phyloP scores from a whole-genome alignment of 2,329 filamentous ascomycete genomes.

The Phaeosphaeria sp. region DNA sequence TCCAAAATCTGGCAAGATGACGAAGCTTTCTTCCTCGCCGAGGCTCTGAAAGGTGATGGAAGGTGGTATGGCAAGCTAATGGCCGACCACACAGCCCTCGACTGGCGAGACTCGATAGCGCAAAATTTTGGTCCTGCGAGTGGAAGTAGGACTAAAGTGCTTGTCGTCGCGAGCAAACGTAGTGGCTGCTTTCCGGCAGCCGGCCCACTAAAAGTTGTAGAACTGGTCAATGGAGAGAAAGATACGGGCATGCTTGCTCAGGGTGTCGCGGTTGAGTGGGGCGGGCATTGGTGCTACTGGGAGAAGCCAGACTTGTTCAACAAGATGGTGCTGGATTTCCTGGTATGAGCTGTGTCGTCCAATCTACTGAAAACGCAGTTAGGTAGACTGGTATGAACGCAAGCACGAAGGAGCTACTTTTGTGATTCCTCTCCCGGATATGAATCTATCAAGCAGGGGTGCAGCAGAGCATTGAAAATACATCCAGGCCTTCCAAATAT shows the following conservation, averaged over 20 bases:
- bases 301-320: conserved; percentile 36
- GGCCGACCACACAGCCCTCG: conserved; percentile 37
- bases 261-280: conserved; percentile 29
- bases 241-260: conserved; percentile 13
- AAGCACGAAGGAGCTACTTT: too few species aligned
- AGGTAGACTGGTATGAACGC: too few species aligned
- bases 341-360: conserved; percentile 1
- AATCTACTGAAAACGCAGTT: too few species aligned
- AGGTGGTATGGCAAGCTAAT: conserved; percentile 40
- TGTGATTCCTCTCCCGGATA: too few species aligned
- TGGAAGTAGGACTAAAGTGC: conserved; percentile 20
- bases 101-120: conserved; percentile 31
- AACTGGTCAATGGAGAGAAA: conserved; percentile 23
- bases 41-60: conserved; percentile 32
- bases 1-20: conserved; percentile 26
- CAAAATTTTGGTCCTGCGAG: conserved; percentile 24
- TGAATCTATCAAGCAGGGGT: too few species aligned
- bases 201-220: conserved; percentile 30
- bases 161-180: conserved; percentile 34
- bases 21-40: conserved; percentile 30
- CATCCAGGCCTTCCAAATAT: too few species aligned
- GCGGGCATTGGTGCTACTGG: conserved; percentile 44
- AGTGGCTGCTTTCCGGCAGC: conserved; percentile 39
- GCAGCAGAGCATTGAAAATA: too few species aligned
- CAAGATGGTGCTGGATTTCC: conserved; percentile 22